Conservation (phyloP, 129 eudicot species). For the Apium graveolens region DNA sequence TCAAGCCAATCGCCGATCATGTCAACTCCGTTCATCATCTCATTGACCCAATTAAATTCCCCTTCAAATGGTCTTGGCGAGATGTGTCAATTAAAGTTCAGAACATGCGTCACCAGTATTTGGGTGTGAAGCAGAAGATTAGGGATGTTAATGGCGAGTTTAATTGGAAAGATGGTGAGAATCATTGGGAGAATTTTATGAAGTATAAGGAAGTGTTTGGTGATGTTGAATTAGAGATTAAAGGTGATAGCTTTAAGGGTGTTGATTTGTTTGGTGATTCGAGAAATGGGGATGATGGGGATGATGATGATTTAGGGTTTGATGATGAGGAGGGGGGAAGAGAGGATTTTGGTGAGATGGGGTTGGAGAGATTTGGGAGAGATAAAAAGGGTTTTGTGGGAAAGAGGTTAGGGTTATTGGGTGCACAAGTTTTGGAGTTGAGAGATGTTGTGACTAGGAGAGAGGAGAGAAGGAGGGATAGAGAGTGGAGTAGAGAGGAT, state of each 20-base stretch:
- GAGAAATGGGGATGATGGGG: conserved; percentile 24
- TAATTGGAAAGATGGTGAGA: conserved; percentile 73
- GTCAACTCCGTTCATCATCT: conserved; percentile 75
- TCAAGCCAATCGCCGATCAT: conserved; percentile 85
- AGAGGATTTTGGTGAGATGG: conserved; percentile 32
- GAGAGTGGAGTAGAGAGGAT: conserved; percentile 57
- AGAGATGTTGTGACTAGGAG: conserved; percentile 57
- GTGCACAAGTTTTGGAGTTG: conserved; percentile 61
- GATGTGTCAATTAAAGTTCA: conserved; percentile 88
- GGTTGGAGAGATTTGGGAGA: conserved; percentile 25
- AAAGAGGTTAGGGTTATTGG: conserved; percentile 47
- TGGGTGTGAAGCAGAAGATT: conserved; percentile 88
- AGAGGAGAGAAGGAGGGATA: conserved; percentile 61
- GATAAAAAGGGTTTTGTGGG: conserved; percentile 35
- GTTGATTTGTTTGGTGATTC: conserved; percentile 25
- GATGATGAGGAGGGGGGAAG: conserved; percentile 22
- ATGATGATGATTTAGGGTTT: conserved; percentile 21
- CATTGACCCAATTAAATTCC: conserved; percentile 54
- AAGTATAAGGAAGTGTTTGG: conserved; percentile 82
- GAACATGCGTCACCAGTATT: conserved; percentile 89
- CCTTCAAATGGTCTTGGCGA: conserved; percentile 86
- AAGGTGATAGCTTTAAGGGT: conserved; percentile 20
- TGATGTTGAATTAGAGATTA: conserved; percentile 54
- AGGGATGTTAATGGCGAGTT: conserved; percentile 46
- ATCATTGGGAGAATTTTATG: conserved; percentile 90